phyloP scores from a whole-genome alignment of 257 asterid genomes.

The Gardenia jasminoides region DNA sequence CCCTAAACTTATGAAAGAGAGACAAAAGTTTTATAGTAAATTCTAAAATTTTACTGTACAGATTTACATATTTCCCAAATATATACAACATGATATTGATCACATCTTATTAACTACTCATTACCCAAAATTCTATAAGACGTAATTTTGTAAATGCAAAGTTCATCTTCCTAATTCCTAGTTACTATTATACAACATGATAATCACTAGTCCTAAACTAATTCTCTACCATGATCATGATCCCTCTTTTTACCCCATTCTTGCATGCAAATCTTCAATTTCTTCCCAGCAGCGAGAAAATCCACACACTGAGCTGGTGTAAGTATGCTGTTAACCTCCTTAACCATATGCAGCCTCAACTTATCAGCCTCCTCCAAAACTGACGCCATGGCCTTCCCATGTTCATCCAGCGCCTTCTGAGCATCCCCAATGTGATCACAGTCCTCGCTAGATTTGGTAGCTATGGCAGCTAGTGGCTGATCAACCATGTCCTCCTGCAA shows the following conservation, averaged over 20 bases:
- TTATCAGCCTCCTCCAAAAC: conserved; percentile 32
- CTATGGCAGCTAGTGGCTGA: conserved; percentile 24
- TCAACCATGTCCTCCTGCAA: conserved; percentile 41
- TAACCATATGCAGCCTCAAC: conserved; percentile 29
- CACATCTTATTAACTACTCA: too few relatives aligned
- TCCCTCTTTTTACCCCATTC: conserved; percentile 40
- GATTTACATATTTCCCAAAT: too few relatives aligned
- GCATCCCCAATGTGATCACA: neutral
- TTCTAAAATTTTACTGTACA: too few relatives aligned
- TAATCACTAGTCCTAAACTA: too few relatives aligned
- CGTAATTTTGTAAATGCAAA: too few relatives aligned
- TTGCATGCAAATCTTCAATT: conserved; percentile 30
- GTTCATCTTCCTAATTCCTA: too few relatives aligned
- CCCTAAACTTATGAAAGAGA: too few relatives aligned
- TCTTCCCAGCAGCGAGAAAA: conserved; percentile 30
- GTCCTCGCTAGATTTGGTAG: neutral
- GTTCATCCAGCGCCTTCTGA: conserved; percentile 16
- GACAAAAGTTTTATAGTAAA: too few relatives aligned
- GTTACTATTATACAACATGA: too few relatives aligned
- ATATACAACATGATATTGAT: too few relatives aligned
- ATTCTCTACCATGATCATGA: conserved; percentile 16
- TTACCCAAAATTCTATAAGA: too few relatives aligned
- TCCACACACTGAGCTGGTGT: conserved; percentile 35
- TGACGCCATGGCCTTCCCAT: conserved; percentile 19
- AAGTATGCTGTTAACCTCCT: conserved; percentile 25